Evolutionary conservation across 106 monocot genomes (phyloP).

Genomic region (Hemerocallis citrina): DNA sequence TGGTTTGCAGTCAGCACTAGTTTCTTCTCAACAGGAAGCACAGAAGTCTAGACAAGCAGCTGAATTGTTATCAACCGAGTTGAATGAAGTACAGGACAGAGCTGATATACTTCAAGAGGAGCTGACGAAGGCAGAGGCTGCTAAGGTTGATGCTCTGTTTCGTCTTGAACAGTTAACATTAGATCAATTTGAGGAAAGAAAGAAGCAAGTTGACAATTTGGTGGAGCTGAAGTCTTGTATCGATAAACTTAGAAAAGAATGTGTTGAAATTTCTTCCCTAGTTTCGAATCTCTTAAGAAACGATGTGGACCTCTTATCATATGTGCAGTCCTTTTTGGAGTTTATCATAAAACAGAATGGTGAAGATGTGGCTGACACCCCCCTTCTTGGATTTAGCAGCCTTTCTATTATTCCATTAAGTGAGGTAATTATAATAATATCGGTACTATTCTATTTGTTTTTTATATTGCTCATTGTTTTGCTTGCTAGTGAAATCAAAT

Average conservation of each 20-base stretch:
- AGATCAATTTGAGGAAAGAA: constrained; percentile 43
- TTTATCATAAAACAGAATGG: constrained; percentile 36
- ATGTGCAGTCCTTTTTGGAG: constrained; percentile 27
- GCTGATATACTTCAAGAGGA: constrained; percentile 75
- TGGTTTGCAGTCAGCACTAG: constrained; percentile 36
- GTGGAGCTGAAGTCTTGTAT: constrained; percentile 37
- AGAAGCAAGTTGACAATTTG: constrained; percentile 30
- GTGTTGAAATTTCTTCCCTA: constrained; percentile 25
- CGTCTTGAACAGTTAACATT: constrained; percentile 37
- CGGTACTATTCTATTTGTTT: neutral
- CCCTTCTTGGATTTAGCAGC: constrained; percentile 14
- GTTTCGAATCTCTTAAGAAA: constrained; percentile 28
- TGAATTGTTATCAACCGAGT: constrained; percentile 72
- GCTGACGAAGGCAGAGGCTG: constrained; percentile 37
- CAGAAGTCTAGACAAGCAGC: constrained; percentile 70
- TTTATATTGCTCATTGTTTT: no score
- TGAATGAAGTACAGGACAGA: constrained; percentile 98
- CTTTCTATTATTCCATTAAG: constrained; percentile 10
- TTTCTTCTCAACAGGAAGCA: constrained; percentile 53
- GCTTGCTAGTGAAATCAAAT: no score
- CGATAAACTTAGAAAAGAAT: constrained; percentile 40
- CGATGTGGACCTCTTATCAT: constrained; percentile 29
- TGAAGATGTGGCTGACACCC: constrained; percentile 14
- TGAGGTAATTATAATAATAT: constrained; percentile 43
- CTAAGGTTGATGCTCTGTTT: constrained; percentile 43